Base-by-base conservation (phyloP, 495 filamentous ascomycete genomes). In the Penicillium bovifimosum region DNA sequence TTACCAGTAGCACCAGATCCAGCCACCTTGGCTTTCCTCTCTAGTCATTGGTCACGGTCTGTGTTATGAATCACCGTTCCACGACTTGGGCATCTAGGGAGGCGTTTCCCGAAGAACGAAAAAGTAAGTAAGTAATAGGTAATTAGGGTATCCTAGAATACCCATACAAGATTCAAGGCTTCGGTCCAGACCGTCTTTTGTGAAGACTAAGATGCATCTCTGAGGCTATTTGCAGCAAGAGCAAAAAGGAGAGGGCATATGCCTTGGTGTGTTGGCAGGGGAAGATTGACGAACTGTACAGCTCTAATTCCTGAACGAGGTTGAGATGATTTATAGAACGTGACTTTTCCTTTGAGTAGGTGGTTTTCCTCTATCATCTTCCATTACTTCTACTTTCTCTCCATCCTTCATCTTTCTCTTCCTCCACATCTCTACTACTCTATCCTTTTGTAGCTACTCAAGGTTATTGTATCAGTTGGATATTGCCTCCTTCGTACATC, bases 1-100 rank as follows among this genome's bases (percentile, higher is more conserved):
- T 48, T n/a, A 28, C 26, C 40, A 50, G 61, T 62, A 50, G 55
- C 18, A 61, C 59, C 42, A 54, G 42, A 47, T 59, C n/a, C 59
- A 59, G 53, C 55, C 54, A 43, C 61, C 44, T 52, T 36, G 47
- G n/a, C 48, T 41, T 9, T 28, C 38, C 46, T 6, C 0, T 5
- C 13, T 36, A 9, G 34, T 56, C 39, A 59, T 61, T 64, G 62
- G 53, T 47, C 52, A 53, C 16, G 41, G 38, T 41, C 29, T 56
- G 43, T 59, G 39, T 48, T 48, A 59, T 62, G 55, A 44, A 28
- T 28, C 32, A 3, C 26, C 33, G 62, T 64, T 64, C 31, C 59
- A 64, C 62, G 51, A 45, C 47, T 34, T 40, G 52, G 38, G 46
- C 27, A 55, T 50, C 36, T 46, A 34, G 31, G 31, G 48, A 35